Percentiles rank a stretch among this genome's conserved stretches.
These are phyloP conservation scores for Angomonas deanei DNA, from an alignment of 208 protist species.

Conservation along the genomic window DNA sequence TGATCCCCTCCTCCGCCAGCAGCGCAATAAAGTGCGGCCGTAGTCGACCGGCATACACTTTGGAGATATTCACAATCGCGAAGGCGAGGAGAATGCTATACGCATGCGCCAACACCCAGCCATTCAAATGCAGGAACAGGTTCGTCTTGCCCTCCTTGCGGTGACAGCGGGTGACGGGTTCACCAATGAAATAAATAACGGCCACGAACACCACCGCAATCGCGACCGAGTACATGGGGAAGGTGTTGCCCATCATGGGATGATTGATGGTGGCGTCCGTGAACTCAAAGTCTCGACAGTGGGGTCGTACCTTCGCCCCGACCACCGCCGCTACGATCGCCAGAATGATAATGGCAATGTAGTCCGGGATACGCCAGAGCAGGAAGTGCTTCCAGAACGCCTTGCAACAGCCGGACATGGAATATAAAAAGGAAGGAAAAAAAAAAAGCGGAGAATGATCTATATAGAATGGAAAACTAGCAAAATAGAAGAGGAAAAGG, in stretches of 20 bases:
- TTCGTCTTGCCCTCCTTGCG: conserved; percentile 5
- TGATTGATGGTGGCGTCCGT: conserved; percentile 37
- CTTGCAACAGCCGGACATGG: neutral
- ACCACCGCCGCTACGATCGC: conserved; percentile 13
- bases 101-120: conserved; percentile 32
- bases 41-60: conserved; percentile 80
- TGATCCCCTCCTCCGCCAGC: conserved; percentile 29
- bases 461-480: neutral
- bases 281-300: conserved; percentile 51
- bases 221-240: conserved; percentile 33
- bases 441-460: conserved; percentile 5
- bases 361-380: conserved; percentile 29
- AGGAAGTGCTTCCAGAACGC: conserved; percentile 4
- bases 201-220: conserved; percentile 23
- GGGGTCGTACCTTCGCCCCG: conserved; percentile 12
- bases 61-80: conserved; percentile 39
- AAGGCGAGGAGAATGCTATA: conserved; percentile 41
- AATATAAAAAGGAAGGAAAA: conserved; percentile 11
- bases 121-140: conserved; percentile 15
- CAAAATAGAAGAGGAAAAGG: conserved; percentile 2
- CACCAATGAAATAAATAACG: conserved; percentile 19
- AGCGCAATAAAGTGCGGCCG: conserved; percentile 81
- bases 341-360: conserved; percentile 21
- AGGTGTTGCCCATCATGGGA: conserved; percentile 20
- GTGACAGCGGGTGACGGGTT: conserved; percentile 17